Conservation (phyloP, 2,329 filamentous ascomycete genomes). For the Botrytis aclada region DNA sequence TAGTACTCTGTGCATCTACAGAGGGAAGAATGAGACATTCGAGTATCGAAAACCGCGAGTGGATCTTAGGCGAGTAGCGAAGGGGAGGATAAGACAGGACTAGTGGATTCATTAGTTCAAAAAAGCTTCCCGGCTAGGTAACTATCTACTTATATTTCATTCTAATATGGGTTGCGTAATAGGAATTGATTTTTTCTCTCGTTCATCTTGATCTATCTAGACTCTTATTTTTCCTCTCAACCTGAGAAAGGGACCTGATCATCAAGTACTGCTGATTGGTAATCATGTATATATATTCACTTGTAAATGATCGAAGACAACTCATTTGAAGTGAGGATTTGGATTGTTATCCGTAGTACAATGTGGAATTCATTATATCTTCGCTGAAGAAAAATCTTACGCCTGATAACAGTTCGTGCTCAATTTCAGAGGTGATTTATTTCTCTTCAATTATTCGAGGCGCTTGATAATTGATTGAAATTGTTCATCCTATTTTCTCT, state of each 20-base stretch:
- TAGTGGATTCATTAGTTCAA: background rate
- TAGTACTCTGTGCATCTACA: background rate
- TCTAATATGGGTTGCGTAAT: background rate
- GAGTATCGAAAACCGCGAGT: background rate
- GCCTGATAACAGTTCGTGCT: background rate
- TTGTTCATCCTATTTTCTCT: background rate
- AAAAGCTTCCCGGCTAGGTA: background rate
- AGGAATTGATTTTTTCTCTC: too few relatives aligned
- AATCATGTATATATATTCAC: background rate
- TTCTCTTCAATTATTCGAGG: background rate
- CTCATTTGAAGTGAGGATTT: background rate
- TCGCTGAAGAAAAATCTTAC: accelerated
- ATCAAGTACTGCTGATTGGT: background rate
- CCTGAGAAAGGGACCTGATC: background rate
- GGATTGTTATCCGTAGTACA: background rate
- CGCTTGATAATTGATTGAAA: background rate
- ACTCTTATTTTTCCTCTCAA: background rate
- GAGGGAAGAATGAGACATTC: background rate
- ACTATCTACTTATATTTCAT: accelerated
- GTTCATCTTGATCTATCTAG: background rate
- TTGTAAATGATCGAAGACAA: accelerated
- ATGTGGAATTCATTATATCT: background rate
- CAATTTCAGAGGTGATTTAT: background rate
- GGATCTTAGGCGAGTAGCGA: background rate
- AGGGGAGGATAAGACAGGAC: background rate